Base-by-base conservation (phyloP, 1,284 basidiomycete species). In the Mycena citricolor region DNA sequence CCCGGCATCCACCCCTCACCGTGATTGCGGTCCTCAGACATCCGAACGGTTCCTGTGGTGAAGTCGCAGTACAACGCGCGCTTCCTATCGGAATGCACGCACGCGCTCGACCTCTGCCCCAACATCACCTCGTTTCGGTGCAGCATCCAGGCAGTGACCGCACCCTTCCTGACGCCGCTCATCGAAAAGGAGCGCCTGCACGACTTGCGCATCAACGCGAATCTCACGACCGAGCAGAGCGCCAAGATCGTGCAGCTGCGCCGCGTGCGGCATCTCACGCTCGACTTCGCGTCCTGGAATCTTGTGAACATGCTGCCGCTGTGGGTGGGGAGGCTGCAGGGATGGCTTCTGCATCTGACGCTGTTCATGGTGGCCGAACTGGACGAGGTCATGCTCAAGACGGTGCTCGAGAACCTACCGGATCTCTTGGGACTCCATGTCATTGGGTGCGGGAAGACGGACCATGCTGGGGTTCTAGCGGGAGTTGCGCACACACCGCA, bases 271-370 rank as follows among this genome's bases (percentile, higher is more conserved):
- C 70, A 60, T 22, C 57, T 88, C 11, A 63, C 70, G 5, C 61
- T 87, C 19, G 78, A 85, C 43, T 67, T 63, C 39, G 74, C 76
- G n/a, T 77, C 77, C 4, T 81, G 80, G 77, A 74, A 73, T 54
- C 61, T 81, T 12, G 63, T 83, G 41, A 72, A 83, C 54, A 54
- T 68, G 8, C 56, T 87, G 14, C 80, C 83, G 3, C 59, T 51
- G 22, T 88, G 85, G 85, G 57, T 67, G 4, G 55, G 55, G 7
- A 54, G 56, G 22, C 59, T 70, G 17, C 60, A 63, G 31, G 57
- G 52, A 8, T 75, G 73, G 0, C 61, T 86, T 52, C 72, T 66
- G 1, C 70, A 64, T 24, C 63, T 87, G 50, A 77, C 76, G 0
- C 58, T 87, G 30, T 77, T 66, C 54, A 74, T 70, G 62, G 70